A percentile compares a stretch with the other conserved stretches of the same genome.
These are phyloP conservation scores for Lizonia empirigonia DNA, from an alignment of 2,329 filamentous ascomycete species.

Conservation along the genomic window DNA sequence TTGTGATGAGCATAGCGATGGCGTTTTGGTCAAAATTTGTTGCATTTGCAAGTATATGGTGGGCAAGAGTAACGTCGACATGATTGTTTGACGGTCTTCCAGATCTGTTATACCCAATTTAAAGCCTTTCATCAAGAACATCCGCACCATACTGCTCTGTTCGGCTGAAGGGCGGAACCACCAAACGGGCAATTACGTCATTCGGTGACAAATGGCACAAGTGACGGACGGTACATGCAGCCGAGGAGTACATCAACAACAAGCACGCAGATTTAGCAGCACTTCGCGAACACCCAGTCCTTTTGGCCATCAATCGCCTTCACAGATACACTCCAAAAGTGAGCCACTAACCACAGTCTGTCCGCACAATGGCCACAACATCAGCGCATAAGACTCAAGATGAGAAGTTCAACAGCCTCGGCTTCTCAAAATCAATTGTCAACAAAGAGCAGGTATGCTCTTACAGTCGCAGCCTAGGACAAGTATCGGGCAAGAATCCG, in stretches of 20 bases:
- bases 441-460: conserved; percentile 35
- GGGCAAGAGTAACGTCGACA: not conserved
- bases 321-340: not conserved
- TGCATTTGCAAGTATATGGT: conserved; percentile 7
- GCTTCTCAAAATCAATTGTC: conserved; percentile 33
- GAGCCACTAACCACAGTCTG: not conserved
- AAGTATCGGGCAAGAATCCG: conserved; percentile 35
- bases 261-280: too few relatives aligned
- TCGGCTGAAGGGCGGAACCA: not conserved
- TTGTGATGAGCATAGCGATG: conserved; percentile 41
- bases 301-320: too few relatives aligned
- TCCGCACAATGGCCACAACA: conserved; percentile 22
- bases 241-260: not conserved
- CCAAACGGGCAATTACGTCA: conserved; percentile 13
- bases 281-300: too few relatives aligned
- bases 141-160: not conserved
- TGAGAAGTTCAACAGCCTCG: conserved; percentile 35
- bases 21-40: conserved; percentile 28
- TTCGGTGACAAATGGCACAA: conserved; percentile 7
- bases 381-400: conserved; percentile 36
- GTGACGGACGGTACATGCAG: too few relatives aligned
- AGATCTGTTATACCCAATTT: conserved; percentile 10
- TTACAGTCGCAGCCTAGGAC: conserved; percentile 34
- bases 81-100: not conserved
- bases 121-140: not conserved